Conservation (phyloP, 345 rosid species). For the Heritiera fomes region DNA sequence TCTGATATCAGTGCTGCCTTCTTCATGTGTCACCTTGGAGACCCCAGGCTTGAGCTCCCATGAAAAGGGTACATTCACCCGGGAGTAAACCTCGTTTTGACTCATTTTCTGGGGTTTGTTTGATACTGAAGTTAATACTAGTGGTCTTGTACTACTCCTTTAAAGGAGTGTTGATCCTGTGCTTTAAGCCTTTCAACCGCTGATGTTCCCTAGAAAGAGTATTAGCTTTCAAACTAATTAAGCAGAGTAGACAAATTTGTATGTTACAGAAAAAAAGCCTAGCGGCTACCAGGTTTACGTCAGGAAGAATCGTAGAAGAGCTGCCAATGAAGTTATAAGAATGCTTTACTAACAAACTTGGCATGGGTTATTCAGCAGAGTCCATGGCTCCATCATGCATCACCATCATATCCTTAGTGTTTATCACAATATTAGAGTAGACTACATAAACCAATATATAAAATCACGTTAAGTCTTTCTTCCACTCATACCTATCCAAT, state of each 20-base stretch:
- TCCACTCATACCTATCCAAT: too few relatives aligned
- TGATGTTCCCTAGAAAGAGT: conserved; percentile 14
- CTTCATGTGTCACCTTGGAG: conserved; percentile 26
- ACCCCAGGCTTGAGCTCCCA: conserved; percentile 45
- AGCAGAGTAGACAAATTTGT: conserved; percentile 8
- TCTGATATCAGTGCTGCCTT: neutral
- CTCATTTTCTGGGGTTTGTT: conserved; percentile 22
- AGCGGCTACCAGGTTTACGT: conserved; percentile 10
- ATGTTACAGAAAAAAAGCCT: neutral
- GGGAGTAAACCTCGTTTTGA: conserved; percentile 1
- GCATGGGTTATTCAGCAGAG: neutral
- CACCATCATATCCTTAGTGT: too few relatives aligned
- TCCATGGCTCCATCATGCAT: neutral
- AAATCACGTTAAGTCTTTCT: too few relatives aligned
- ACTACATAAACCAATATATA: too few relatives aligned
- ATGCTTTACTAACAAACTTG: neutral
- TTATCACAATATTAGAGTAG: too few relatives aligned
- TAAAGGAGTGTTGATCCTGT: neutral
- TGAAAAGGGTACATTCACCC: conserved; percentile 36
- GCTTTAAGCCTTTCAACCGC: conserved; percentile 11
- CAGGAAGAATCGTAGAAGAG: conserved; percentile 24
- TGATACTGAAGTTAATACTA: neutral
- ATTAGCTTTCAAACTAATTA: conserved; percentile 18
- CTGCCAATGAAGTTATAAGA: conserved; percentile 20
- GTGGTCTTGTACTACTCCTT: neutral